These are phyloP conservation scores for Crinitomyces ghanaensis DNA, from an alignment of 805 yeast genomes.

Conservation along the genomic window DNA sequence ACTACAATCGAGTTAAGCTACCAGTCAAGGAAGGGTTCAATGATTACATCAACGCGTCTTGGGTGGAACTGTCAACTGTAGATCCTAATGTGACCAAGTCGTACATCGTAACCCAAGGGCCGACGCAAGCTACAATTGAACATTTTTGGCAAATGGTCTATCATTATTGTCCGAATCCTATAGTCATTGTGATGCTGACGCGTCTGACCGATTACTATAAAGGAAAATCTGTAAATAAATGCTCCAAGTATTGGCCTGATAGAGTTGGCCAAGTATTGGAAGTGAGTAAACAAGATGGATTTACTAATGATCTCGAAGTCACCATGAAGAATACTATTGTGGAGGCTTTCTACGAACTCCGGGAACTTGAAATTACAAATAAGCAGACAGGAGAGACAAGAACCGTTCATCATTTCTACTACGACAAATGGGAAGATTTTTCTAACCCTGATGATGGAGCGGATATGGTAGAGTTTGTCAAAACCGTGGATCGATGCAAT, in stretches of 20 bases:
- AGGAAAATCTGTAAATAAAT: conserved; percentile 55
- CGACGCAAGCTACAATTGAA: conserved; percentile 55
- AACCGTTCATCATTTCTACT: conserved; percentile 50
- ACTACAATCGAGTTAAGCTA: conserved; percentile 42
- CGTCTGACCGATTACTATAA: conserved; percentile 48
- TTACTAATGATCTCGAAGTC: conserved; percentile 6
- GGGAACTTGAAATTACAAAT: conserved; percentile 7
- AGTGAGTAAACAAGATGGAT: conserved; percentile 8
- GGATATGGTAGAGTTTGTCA: conserved; percentile 45
- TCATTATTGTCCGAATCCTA: conserved; percentile 56
- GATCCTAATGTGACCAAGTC: conserved; percentile 16
- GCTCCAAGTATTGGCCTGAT: conserved; percentile 70
- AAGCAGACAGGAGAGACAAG: conserved; percentile 11
- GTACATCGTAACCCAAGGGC: conserved; percentile 83
- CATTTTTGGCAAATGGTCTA: conserved; percentile 79
- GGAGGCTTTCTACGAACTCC: conserved; percentile 8
- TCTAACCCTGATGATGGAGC: conserved; percentile 41
- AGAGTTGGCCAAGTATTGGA: conserved; percentile 26
- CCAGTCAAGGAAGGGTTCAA: conserved; percentile 20
- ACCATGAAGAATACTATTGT: background rate
- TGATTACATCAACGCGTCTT: conserved; percentile 84
- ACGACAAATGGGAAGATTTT: conserved; percentile 76
- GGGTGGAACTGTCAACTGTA: conserved; percentile 30
- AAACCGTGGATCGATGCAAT: conserved; percentile 33
- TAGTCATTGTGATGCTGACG: conserved; percentile 61